phyloP scores from a whole-genome alignment of 2,329 filamentous ascomycete genomes.

The Cladophialophora yegresii region DNA sequence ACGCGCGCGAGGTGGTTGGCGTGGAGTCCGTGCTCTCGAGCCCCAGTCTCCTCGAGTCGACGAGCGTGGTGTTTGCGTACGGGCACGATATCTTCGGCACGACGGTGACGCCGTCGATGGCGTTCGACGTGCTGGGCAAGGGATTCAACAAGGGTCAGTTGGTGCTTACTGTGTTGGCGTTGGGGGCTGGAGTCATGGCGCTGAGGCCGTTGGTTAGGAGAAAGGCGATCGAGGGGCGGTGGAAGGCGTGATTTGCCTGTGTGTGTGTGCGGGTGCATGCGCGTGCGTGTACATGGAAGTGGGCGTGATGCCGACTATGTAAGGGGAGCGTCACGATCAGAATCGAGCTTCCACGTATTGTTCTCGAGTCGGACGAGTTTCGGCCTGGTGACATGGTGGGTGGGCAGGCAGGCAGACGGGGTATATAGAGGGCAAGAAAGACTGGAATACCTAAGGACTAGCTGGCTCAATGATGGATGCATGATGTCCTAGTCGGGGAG shows the following conservation, averaged over 20 bases:
- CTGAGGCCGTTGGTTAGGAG: conserved; percentile 79
- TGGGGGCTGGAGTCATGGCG: conserved; percentile 73
- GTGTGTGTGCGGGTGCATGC: neutral
- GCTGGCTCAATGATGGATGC: neutral
- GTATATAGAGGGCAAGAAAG: neutral
- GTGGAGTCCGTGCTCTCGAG: conserved; percentile 71
- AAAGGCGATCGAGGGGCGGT: conserved; percentile 35
- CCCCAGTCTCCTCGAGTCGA: conserved; percentile 85
- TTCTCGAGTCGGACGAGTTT: neutral
- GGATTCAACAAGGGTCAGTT: conserved; percentile 91
- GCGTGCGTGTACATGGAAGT: neutral
- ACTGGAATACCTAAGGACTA: neutral
- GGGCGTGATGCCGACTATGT: neutral
- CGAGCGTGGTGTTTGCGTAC: conserved; percentile 83
- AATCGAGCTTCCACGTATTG: neutral
- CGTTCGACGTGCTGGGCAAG: conserved; percentile 90
- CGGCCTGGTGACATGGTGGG: neutral
- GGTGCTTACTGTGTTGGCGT: conserved; percentile 76
- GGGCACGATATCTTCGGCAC: conserved; percentile 85
- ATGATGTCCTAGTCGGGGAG: neutral
- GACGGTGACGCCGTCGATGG: conserved; percentile 78
- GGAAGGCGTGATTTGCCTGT: conserved; percentile 27
- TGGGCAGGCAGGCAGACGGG: neutral
- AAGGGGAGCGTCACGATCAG: neutral
- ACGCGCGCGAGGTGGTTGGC: conserved; percentile 78